Conservation (phyloP, 2,329 filamentous ascomycete species). For the Metarhizium album region DNA sequence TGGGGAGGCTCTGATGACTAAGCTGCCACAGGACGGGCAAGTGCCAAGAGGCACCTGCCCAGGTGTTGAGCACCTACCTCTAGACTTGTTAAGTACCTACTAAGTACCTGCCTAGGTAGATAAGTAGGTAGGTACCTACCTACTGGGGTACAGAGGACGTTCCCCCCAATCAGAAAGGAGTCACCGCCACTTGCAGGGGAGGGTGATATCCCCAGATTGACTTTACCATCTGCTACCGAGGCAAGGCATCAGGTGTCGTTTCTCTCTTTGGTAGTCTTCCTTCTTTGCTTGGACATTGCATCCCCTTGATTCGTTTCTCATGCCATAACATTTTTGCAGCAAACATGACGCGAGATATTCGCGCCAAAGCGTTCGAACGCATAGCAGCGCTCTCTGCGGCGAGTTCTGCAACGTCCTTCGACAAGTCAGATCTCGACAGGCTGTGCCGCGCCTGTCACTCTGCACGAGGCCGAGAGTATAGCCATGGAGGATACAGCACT, state of each 20-base stretch:
- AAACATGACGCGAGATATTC: conserved; percentile 44
- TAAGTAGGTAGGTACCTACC: too few relatives aligned
- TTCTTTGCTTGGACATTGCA: not conserved
- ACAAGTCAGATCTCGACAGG: conserved; percentile 52
- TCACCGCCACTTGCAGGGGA: not conserved
- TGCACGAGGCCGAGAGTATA: conserved; percentile 29
- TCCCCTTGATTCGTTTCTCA: not conserved
- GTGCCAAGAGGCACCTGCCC: too few relatives aligned
- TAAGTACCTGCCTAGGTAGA: too few relatives aligned
- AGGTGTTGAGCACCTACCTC: too few relatives aligned
- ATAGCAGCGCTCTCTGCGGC: conserved; percentile 52
- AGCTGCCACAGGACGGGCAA: conserved; percentile 12
- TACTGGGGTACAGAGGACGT: too few relatives aligned
- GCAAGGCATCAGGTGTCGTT: not conserved
- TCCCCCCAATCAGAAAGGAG: conserved; percentile 1
- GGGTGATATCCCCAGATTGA: not conserved
- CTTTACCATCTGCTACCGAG: conserved; percentile 1
- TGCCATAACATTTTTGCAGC: not conserved
- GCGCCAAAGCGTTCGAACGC: conserved; percentile 52
- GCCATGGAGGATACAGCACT: conserved; percentile 35
- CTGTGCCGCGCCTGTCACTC: conserved; percentile 47
- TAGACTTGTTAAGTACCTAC: too few relatives aligned
- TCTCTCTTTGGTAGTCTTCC: not conserved
- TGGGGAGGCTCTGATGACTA: conserved; percentile 31
- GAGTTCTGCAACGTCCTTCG: conserved; percentile 41